phyloP scores from a whole-genome alignment of 306 rosid genomes.

The Echinosophora koreensis region DNA sequence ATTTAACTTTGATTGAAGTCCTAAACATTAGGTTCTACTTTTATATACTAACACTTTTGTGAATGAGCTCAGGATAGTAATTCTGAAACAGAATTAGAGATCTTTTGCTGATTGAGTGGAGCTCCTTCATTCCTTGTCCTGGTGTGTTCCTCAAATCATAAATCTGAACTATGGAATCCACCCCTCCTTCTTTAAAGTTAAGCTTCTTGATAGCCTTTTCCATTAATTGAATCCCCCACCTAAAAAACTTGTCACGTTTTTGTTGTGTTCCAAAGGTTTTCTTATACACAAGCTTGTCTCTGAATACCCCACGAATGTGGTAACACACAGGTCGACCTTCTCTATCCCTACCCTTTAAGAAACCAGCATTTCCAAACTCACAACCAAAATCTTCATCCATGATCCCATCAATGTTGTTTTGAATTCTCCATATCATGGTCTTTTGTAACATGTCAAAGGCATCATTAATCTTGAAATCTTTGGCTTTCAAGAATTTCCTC shows the following conservation, averaged over 20 bases:
- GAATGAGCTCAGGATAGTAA: slow-evolving; percentile 72
- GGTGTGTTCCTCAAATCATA: slow-evolving; percentile 71
- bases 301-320: slow-evolving; percentile 54
- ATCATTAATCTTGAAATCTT: slow-evolving; percentile 64
- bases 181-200: slow-evolving; percentile 69
- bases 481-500: slow-evolving; percentile 76
- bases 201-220: slow-evolving; percentile 64
- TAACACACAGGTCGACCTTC: slow-evolving; percentile 77
- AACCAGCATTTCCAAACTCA: slow-evolving; percentile 51
- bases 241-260: slow-evolving; percentile 55
- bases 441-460: slow-evolving; percentile 77
- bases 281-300: slow-evolving; percentile 51
- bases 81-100: slow-evolving; percentile 59
- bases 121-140: slow-evolving; percentile 63
- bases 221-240: slow-evolving; percentile 72
- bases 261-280: slow-evolving; percentile 59
- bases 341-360: slow-evolving; percentile 56
- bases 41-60: slow-evolving; percentile 52
- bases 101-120: slow-evolving; percentile 55
- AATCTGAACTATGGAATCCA: slow-evolving; percentile 62
- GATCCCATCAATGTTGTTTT: slow-evolving; percentile 41
- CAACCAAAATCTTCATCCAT: slow-evolving; percentile 47
- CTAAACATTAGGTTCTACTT: background rate
- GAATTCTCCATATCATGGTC: slow-evolving; percentile 71
- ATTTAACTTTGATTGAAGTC: background rate